Evolutionary conservation across 1,139 yeast genomes (phyloP).

Genomic region (Nematodospora anomalae): DNA sequence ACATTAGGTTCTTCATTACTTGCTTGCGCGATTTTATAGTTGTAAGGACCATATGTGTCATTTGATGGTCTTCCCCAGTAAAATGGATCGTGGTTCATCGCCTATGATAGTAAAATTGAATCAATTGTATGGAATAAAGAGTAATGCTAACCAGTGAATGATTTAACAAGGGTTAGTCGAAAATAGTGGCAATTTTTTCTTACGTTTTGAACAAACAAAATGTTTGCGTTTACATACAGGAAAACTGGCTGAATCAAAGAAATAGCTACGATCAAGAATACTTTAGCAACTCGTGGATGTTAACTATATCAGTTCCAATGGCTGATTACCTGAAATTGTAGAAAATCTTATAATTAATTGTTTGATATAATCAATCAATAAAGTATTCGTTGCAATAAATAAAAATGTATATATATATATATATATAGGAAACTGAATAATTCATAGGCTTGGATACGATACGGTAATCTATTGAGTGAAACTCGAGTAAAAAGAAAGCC

Average conservation of each 20-base stretch:
- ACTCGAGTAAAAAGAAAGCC: no score
- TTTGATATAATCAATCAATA: not conserved
- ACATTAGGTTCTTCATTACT: constrained; percentile 20
- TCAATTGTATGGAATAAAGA: not conserved
- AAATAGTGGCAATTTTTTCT: constrained; percentile 5
- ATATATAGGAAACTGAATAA: not conserved
- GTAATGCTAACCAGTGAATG: not conserved
- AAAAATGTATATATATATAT: no score
- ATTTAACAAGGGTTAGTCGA: not conserved
- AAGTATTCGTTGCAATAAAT: not conserved
- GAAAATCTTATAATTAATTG: no score
- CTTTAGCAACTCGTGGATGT: no score
- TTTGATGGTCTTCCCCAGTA: constrained; percentile 95
- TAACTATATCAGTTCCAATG: no score
- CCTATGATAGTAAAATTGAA: not conserved
- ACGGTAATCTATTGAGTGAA: no score
- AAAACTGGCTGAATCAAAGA: no score
- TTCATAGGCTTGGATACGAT: not conserved
- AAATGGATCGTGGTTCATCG: constrained; percentile 93
- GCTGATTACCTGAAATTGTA: no score
- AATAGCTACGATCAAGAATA: no score
- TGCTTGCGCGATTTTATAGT: constrained; percentile 67
- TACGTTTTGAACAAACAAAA: no score
- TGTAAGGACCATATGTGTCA: constrained; percentile 77
- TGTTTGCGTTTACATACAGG: no score